Conservation (phyloP, 768 basidiomycete species). For the Termitomyces sp. region DNA sequence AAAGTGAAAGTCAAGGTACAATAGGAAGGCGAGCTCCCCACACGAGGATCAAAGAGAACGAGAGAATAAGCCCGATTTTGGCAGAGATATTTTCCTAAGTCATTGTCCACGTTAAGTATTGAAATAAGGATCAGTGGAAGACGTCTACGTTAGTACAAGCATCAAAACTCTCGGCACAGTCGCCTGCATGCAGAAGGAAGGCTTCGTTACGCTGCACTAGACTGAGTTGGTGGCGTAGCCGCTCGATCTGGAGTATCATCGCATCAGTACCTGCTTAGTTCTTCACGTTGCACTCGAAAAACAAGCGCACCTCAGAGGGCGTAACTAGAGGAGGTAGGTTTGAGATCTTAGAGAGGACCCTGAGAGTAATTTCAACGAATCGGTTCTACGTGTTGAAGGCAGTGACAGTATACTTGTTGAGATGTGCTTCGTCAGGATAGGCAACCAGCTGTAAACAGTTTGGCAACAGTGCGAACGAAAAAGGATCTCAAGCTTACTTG, state of each 20-base stretch:
- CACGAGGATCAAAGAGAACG: conserved; percentile 91
- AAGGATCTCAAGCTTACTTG: conserved; percentile 44
- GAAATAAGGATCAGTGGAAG: conserved; percentile 11
- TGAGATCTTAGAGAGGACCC: conserved; percentile 74
- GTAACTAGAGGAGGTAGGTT: conserved; percentile 88
- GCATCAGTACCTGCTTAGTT: conserved; percentile 4
- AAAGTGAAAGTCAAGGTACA: conserved; percentile 42
- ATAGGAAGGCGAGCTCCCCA: conserved; percentile 94
- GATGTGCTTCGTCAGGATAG: conserved; percentile 61
- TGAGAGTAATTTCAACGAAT: conserved; percentile 19
- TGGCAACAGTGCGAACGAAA: background rate
- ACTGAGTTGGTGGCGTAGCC: conserved; percentile 73
- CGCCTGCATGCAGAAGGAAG: conserved; percentile 94
- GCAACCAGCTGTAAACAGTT: conserved; percentile 49
- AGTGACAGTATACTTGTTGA: conserved; percentile 42
- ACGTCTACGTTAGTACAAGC: conserved; percentile 76
- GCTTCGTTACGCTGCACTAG: conserved; percentile 84
- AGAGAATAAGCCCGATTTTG: conserved; percentile 87
- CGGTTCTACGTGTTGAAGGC: background rate
- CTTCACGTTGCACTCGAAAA: background rate
- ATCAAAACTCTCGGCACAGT: conserved; percentile 95
- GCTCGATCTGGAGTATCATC: conserved; percentile 57
- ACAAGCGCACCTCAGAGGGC: conserved; percentile 71
- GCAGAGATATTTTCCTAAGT: conserved; percentile 77
- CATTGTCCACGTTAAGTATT: conserved; percentile 4